Evolutionary conservation across 768 basidiomycete species (phyloP), one percentile per base, ranked within the genome.

Genomic region (Mycena belliarum): DNA sequence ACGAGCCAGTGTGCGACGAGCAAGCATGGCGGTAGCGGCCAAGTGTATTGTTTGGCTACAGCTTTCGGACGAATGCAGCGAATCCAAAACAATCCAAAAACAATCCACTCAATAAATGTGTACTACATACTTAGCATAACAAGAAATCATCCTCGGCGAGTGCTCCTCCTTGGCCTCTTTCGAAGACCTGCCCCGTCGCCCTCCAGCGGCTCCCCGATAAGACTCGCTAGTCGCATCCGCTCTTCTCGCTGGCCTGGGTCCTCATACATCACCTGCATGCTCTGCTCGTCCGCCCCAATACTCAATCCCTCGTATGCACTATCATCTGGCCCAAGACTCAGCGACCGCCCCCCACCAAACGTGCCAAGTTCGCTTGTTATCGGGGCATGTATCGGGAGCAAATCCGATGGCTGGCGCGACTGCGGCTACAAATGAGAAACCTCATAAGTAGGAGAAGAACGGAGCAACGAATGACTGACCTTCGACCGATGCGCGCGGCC

Each of bases 241-340:
- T 60, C 59, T 38, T 23, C 59, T 37, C 49, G 59, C 49, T 60
- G 59, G 28, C 53, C 59, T 1, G 59, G 59, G 11, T 60, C 59
- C 54, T 60, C 59, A 18, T 60, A 60, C 59, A 60, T 60, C 18
- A 60, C 59, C 49, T 43, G 37, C 45, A 60, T 6, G 25, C 59
- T 60, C 54, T 60, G 59, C 40, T 60, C 57, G 46, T 58, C 57
- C 29, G 44, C 38, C 15, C 59, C 54, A 20, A 52, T 21, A 28
- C 59, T 56, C 50, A 55, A 40, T 1, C 54, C 59, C 46, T 60
- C 59, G 43, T 24, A 32, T 29, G 41, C n/a, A 6, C 32, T 28
- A 24, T 55, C 53, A 21, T 53, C 58, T 21, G 47, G 41, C 21
- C 44, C 53, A 12, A 54, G 59, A 49, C 54, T 56, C 18, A 55